Base-by-base conservation (phyloP, 352 stramenopile species). In the Pythium pyrilobum region DNA sequence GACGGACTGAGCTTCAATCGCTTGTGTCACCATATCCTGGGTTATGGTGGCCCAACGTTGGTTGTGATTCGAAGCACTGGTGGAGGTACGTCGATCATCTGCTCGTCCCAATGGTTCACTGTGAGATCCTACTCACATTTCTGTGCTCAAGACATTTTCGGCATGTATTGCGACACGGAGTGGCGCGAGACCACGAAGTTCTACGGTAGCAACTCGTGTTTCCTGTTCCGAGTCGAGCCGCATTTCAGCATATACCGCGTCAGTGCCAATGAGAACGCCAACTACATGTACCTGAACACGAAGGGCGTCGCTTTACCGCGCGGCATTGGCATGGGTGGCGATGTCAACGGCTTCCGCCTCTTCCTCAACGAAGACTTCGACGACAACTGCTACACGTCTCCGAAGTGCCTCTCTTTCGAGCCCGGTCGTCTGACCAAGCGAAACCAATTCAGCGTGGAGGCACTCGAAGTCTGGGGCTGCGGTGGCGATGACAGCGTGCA, bases 281-380 rank as follows among this genome's bases (percentile, higher is more conserved):
- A 90, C 52, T 82, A 87, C 63, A 94, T 94, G 84, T 94, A 94
- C 40, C 66, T 92, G 48, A 92, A 94, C 64, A 92, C 84, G 10
- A 94, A 94, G 36, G 84, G 81, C 8, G 83, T 80, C 16, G 74
- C 74, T 0, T 58, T 94, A 27, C 84, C 84, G 3, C 74, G 78
- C 21, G 84, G 84, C 8, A 67, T 94, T 8, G 84, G 84, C 29
- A 83, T 94, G 56, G 84, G 83, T 18, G 81, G 84, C n/a, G 81
- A 78, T 23, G 82, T 69, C 5, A 85, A 71, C 54, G 77, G 77
- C 20, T 92, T 89, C 48, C 76, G 81, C 0, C 40, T 94, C 18
- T 94, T 92, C 42, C 31, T 94, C 12, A 87, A 82, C 52, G 84
- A 94, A 70, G 84, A 94, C 58, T 67, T 94, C 43, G 83, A 94